These are phyloP conservation scores for Aegilops speltoides DNA, from an alignment of 176 grass and related monocot genomes.

Conservation along the genomic window DNA sequence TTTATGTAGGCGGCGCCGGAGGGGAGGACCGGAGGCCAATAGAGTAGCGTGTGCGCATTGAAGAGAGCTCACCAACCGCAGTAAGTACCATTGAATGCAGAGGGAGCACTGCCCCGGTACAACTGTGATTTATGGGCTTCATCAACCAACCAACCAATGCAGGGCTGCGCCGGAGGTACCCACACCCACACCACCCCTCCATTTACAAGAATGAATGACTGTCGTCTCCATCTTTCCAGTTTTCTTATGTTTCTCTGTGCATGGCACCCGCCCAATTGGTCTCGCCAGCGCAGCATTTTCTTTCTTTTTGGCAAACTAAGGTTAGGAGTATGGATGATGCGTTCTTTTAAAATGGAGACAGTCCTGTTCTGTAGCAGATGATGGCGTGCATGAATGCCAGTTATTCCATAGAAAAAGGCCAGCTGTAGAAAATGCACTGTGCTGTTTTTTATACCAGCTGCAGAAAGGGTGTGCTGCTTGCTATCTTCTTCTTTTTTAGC, in stretches of 20 bases:
- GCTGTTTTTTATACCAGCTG: constrained; percentile 10
- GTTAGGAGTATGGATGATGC: neutral
- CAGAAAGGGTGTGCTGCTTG: constrained; percentile 15
- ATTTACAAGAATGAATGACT: constrained; percentile 49
- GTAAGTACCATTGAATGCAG: constrained; percentile 45
- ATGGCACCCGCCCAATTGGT: constrained; percentile 32
- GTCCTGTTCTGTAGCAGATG: constrained; percentile 25
- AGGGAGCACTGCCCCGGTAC: constrained; percentile 37
- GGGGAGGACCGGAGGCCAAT: constrained; percentile 20
- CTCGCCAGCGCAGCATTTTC: neutral
- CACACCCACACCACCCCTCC: constrained; percentile 2
- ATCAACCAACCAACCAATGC: constrained; percentile 58
- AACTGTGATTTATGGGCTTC: constrained; percentile 61
- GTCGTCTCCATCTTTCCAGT: neutral
- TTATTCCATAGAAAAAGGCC: constrained; percentile 12
- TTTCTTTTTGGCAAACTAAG: neutral
- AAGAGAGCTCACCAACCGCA: constrained; percentile 48
- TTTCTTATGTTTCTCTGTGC: constrained; percentile 11
- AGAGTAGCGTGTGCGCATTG: constrained; percentile 32
- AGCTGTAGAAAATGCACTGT: constrained; percentile 25
- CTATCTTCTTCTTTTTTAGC: too few species aligned
- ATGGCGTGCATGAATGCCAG: constrained; percentile 24
- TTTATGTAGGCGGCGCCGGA: constrained; percentile 34
- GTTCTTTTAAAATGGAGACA: neutral
- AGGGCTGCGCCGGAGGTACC: constrained; percentile 31